These are phyloP conservation scores for Podospora fimiseda DNA, from an alignment of 495 filamentous ascomycete genomes.

Conservation along the genomic window DNA sequence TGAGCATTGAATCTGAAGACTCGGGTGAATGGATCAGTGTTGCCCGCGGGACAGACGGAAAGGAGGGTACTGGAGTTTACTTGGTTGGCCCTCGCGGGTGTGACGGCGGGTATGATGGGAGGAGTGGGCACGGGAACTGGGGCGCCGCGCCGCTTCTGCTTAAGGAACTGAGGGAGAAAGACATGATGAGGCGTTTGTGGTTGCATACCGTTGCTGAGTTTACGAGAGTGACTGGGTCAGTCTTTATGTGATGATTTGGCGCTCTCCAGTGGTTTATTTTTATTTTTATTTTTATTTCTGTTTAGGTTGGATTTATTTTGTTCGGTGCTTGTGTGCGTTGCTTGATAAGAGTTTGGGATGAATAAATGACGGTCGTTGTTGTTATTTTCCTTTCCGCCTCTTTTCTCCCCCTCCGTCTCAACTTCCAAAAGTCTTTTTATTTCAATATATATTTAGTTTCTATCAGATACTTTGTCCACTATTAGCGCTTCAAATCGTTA, in stretches of 20 bases:
- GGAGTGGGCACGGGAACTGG: background rate
- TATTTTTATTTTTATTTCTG: too few relatives aligned
- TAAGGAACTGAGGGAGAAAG: conserved; percentile 31
- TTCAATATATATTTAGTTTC: too few relatives aligned
- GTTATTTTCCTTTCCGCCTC: too few relatives aligned
- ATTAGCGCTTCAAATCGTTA: too few relatives aligned
- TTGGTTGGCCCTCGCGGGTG: too few relatives aligned
- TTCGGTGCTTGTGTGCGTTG: background rate
- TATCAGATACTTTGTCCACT: too few relatives aligned
- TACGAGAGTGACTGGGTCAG: conserved; percentile 26
- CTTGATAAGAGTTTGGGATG: background rate
- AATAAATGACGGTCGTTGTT: too few relatives aligned
- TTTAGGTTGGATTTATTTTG: background rate
- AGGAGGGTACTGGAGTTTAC: conserved; percentile 47
- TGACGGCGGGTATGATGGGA: too few relatives aligned
- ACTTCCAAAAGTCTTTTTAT: too few relatives aligned
- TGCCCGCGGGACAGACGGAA: conserved; percentile 40
- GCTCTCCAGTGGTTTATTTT: too few relatives aligned
- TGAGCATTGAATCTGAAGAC: conserved; percentile 13
- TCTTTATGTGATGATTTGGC: conserved; percentile 9
- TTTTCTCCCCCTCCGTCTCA: too few relatives aligned
- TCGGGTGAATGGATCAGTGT: conserved; percentile 23
- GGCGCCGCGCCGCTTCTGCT: conserved; percentile 23
- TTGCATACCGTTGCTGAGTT: conserved; percentile 45
- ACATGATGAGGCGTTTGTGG: conserved; percentile 42